These are phyloP conservation scores for Chondrus crispus DNA, from an alignment of 23 red algal species.

Conservation along the genomic window DNA sequence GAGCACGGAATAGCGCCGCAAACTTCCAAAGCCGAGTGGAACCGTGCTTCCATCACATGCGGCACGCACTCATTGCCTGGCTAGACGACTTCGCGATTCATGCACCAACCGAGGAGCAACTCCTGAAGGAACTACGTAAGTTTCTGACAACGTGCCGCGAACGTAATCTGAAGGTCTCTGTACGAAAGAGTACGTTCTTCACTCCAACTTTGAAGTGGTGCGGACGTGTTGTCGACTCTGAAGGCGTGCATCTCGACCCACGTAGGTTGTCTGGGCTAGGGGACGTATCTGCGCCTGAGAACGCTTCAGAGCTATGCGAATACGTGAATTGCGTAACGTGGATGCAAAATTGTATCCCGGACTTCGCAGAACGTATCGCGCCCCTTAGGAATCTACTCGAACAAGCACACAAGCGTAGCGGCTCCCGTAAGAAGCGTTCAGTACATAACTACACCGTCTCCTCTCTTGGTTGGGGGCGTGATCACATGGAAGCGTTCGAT, in stretches of 20 bases:
- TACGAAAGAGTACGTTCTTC: slow-evolving; percentile 21
- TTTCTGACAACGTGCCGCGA: slow-evolving; percentile 25
- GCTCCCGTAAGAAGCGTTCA: slow-evolving; percentile 1
- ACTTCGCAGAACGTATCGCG: not conserved
- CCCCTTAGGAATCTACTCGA: not conserved
- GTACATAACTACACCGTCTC: not conserved
- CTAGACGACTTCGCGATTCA: slow-evolving; percentile 24
- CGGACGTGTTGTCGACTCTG: slow-evolving; percentile 9
- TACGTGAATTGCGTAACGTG: not conserved
- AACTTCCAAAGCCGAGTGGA: slow-evolving; percentile 40
- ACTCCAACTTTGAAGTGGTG: not conserved
- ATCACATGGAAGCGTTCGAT: slow-evolving; percentile 13
- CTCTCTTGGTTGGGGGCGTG: not conserved
- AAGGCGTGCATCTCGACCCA: slow-evolving; percentile 1
- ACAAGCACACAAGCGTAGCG: not conserved
- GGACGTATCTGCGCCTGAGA: not conserved
- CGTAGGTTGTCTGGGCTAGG: not conserved
- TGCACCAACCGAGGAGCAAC: not conserved
- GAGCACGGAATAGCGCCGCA: not conserved
- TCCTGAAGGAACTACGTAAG: not conserved
- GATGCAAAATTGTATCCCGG: not conserved
- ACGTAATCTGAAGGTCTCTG: not conserved
- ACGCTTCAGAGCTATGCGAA: not conserved
- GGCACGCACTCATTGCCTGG: slow-evolving; percentile 10
- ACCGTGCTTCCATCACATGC: not conserved